These are phyloP conservation scores for Diaporthe helianthi DNA, from an alignment of 2,329 filamentous ascomycete species.

Conservation along the genomic window DNA sequence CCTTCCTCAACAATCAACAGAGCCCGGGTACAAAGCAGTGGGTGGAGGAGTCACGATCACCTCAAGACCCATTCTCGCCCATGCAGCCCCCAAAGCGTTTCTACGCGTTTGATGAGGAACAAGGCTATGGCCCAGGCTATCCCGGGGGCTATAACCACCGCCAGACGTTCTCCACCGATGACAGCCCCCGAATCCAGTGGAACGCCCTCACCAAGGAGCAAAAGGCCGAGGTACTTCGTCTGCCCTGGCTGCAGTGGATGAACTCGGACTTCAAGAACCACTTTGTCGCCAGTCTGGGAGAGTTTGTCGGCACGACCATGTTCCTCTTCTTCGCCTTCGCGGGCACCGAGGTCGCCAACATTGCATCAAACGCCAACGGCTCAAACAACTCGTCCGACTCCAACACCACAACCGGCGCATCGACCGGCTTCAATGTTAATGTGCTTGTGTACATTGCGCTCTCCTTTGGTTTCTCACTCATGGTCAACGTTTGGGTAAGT, in stretches of 20 bases:
- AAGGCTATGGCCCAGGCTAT: constrained; percentile 23
- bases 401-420: constrained; percentile 21
- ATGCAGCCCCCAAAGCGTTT: constrained; percentile 18
- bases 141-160: constrained; percentile 1
- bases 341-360: constrained; percentile 41
- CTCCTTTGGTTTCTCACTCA: constrained; percentile 52
- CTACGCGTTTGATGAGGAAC: constrained; percentile 30
- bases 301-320: constrained; percentile 52
- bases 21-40: constrained; percentile 17
- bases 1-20: constrained; percentile 29
- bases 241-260: constrained; percentile 56
- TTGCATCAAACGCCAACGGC: constrained; percentile 17
- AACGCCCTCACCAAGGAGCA: constrained; percentile 48
- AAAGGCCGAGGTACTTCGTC: constrained; percentile 51
- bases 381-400: constrained; percentile 17
- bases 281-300: constrained; percentile 39
- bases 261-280: constrained; percentile 53
- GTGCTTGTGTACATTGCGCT: constrained; percentile 48
- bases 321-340: constrained; percentile 53
- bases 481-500: constrained; percentile 53
- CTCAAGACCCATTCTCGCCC: constrained; percentile 23
- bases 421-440: constrained; percentile 29
- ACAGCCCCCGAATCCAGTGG: constrained; percentile 45
- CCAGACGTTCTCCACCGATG: constrained; percentile 17
- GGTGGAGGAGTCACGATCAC: constrained; percentile 22